Evolutionary conservation across 2,329 filamentous ascomycete genomes (phyloP).

Genomic region (Endothia cerciana): DNA sequence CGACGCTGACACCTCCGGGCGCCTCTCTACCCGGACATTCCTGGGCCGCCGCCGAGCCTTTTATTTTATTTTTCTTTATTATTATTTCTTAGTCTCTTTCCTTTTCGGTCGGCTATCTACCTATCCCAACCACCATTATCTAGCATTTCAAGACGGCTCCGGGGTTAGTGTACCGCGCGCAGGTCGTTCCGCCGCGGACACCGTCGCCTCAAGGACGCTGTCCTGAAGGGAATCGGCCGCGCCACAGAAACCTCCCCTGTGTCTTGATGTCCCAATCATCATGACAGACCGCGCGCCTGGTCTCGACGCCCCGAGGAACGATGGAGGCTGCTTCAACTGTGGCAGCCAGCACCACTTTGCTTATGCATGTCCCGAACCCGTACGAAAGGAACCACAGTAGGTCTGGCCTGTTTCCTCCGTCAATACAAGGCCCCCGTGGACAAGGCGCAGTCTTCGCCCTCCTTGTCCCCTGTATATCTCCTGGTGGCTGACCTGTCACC

Average conservation of each 20-base stretch:
- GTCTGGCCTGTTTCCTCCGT: constrained; percentile 34
- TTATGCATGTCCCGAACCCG: constrained; percentile 56
- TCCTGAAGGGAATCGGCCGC: constrained; percentile 2
- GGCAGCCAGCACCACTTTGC: constrained; percentile 55
- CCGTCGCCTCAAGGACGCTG: constrained; percentile 3
- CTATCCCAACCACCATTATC: background rate
- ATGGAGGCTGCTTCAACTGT: constrained; percentile 58
- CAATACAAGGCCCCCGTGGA: background rate
- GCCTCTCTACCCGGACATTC: background rate
- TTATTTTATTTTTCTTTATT: no score
- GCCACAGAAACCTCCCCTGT: constrained; percentile 3
- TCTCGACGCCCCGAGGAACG: constrained; percentile 35
- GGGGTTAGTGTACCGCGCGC: background rate
- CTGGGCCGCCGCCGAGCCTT: background rate
- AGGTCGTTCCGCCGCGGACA: background rate
- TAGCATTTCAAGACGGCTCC: background rate
- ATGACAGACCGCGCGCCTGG: constrained; percentile 37
- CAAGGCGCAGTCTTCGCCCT: background rate
- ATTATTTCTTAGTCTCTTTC: no score
- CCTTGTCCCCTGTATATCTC: constrained; percentile 10
- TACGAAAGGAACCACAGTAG: constrained; percentile 54
- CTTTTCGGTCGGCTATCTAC: background rate
- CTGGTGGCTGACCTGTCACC: constrained; percentile 25
- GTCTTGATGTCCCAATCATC: constrained; percentile 29
- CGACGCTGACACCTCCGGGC: background rate